Base-by-base conservation (phyloP, 1,139 yeast species). In the Blastobotrys aristatus region DNA sequence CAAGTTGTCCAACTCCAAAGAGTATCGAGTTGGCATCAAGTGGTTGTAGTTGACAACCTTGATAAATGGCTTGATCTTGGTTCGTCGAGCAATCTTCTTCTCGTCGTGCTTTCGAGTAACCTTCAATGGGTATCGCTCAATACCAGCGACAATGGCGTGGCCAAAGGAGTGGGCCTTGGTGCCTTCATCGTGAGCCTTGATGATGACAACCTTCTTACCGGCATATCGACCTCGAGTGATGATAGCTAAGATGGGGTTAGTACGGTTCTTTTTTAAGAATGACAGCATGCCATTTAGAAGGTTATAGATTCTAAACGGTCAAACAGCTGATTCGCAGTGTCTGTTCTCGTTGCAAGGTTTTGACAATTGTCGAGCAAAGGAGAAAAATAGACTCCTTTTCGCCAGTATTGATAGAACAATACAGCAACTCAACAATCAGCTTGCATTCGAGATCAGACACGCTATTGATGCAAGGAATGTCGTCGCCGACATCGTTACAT, bases 171-270 rank as follows among this genome's bases (percentile, higher is more conserved):
- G 97, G 59, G 95, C 73, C 80, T 92, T 94, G 79, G 97, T 82
- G 73, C 99, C 99, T 71, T 92, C 97, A 72, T 94, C 98, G 75
- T 87, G 95, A 67, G 97, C 94, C 79, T 88, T 89, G 73, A 94
- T 92, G 74, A 94, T 89, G 74, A 94, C 98, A 65, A 94, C 98
- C 86, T 94, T 94, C 88, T 90, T 92, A 82, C 99, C 99, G 75
- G 99, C 99, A 87, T 82, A 92, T 82, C 98, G 94, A 73, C 99
- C 99, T 77, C 97, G 94, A 77, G 92, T 96, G 75, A 92, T 90
- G 79, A 92, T 90, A 80, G 98, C 97, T 86, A 70, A 53, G 50
- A 43, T 54, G 53, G 54, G 59, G 61, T 59, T 43, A 42, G 43
- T 34, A 30, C n/a, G 24, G 11, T 8, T 16, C 11, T 21, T 33